These are phyloP conservation scores for Bipolaris oryzae DNA, from an alignment of 2,329 filamentous ascomycete species.

Conservation along the genomic window DNA sequence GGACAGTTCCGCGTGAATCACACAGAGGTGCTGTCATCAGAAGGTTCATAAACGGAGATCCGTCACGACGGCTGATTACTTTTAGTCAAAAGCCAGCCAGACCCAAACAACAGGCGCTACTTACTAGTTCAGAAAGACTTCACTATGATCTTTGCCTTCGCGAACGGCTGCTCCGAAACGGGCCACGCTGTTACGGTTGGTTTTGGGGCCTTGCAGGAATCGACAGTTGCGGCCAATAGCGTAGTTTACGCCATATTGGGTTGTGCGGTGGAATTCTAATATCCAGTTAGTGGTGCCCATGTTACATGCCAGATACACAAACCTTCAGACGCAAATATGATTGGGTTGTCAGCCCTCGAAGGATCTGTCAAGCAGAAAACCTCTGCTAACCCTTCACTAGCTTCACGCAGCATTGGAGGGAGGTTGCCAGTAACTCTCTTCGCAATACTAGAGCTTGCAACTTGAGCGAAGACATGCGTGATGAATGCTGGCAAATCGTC, in stretches of 20 bases:
- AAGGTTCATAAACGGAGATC: slow-evolving; percentile 77
- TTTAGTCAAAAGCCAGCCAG: slow-evolving; percentile 11
- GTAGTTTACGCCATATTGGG: slow-evolving; percentile 75
- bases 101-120: slow-evolving; percentile 25
- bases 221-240: slow-evolving; percentile 77
- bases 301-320: slow-evolving; percentile 12
- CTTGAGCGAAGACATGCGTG: slow-evolving; percentile 70
- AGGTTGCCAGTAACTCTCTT: slow-evolving; percentile 71
- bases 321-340: slow-evolving; percentile 79
- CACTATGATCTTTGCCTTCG: slow-evolving; percentile 71
- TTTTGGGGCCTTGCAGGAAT: slow-evolving; percentile 77
- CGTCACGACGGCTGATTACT: slow-evolving; percentile 66
- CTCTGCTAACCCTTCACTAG: slow-evolving; percentile 77
- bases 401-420: slow-evolving; percentile 66
- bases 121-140: slow-evolving; percentile 77
- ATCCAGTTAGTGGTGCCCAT: slow-evolving; percentile 11
- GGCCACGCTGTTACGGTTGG: slow-evolving; percentile 66
- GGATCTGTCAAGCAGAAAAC: slow-evolving; percentile 80
- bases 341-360: slow-evolving; percentile 73
- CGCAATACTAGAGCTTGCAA: slow-evolving; percentile 72
- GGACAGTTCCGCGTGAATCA: slow-evolving; percentile 68
- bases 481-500: slow-evolving; percentile 76
- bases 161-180: slow-evolving; percentile 67
- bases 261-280: slow-evolving; percentile 74
- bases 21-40: slow-evolving; percentile 74